Evolutionary conservation across 108 stramenopile genomes (phyloP), one percentile per base, ranked within the genome.

Genomic region (Discostella pseudostelligera): DNA sequence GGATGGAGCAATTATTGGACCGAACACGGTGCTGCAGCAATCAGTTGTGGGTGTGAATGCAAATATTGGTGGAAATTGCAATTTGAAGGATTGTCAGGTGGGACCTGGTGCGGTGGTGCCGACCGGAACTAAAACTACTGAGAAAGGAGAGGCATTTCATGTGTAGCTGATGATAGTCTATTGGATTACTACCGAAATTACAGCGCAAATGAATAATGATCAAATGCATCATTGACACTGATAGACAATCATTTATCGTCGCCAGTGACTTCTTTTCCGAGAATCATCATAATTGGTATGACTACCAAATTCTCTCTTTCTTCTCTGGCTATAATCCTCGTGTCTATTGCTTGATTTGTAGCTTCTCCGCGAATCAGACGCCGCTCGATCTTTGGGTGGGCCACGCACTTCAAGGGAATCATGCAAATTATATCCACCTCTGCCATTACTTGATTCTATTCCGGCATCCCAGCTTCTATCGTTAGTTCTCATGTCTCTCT

Each of bases 21-120:
- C 87, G 14, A 84, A 86, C 53, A 68, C 72, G n/a, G 70, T 83
- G 26, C 50, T 94, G 50, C 93, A 94, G 72, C 90, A 94, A 48
- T 84, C 87, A 4, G 64, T 90, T 14, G 65, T 94, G 22, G 86
- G 84, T 25, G 49, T 54, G 12, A 80, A 82, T 28, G 81, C 70
- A 14, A 73, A 29, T n/a, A 70, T 94, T 56, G 93, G 87, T 29
- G 86, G 86, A 26, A 87, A 89, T 64, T 91, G 89, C 74, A 91
- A 80, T 48, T 59, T 94, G 67, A 91, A 89, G 47, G 87, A 94
- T 75, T 90, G 89, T 65, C 87, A 89, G 67, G 88, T 94, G 16
- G 89, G 79, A 2, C 82, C 87, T 10, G 79, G 79, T 2, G 70
- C 60, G 19, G 61, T 60, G 22, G 69, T 91, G 24, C 69, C 84